phyloP scores from a whole-genome alignment of 2,329 filamentous ascomycete species.

The Sporothrix schenckii region DNA sequence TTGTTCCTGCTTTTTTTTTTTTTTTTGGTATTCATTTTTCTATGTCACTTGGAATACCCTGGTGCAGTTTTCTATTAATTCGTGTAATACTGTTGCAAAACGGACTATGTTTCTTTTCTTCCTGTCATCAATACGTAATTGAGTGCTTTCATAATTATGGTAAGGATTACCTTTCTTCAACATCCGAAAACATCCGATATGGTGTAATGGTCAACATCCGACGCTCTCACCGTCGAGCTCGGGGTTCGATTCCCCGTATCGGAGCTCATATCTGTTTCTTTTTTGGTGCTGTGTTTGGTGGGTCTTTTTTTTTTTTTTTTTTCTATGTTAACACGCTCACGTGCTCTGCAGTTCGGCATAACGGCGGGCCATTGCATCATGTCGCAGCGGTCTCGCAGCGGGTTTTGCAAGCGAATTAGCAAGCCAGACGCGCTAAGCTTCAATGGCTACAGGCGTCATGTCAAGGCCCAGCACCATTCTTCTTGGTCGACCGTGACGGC shows the following conservation, averaged over 20 bases:
- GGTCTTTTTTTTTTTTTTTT: background rate
- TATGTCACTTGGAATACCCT: too few relatives aligned
- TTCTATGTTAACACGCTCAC: constrained; percentile 1
- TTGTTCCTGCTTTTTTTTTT: too few relatives aligned
- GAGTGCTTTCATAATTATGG: background rate
- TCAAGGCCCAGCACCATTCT: background rate
- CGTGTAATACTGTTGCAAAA: too few relatives aligned
- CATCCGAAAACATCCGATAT: constrained; percentile 33
- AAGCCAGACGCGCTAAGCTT: background rate
- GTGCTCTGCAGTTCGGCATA: constrained; percentile 27
- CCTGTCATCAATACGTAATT: too few relatives aligned
- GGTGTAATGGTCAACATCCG: constrained; percentile 37
- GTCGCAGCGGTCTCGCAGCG: constrained; percentile 10
- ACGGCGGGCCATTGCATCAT: constrained; percentile 34
- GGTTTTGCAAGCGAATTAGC: background rate
- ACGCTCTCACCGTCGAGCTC: constrained; percentile 37
- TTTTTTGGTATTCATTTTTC: too few relatives aligned
- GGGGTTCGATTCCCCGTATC: constrained; percentile 37
- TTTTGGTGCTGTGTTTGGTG: background rate
- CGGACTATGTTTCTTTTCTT: too few relatives aligned
- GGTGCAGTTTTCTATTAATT: too few relatives aligned
- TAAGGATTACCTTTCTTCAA: background rate
- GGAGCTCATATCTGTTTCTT: constrained; percentile 31
- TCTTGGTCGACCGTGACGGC: constrained; percentile 6
- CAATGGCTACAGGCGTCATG: too few relatives aligned